Evolutionary conservation across 2,329 filamentous ascomycete genomes (phyloP).

Genomic region (Cytospora leucostoma): DNA sequence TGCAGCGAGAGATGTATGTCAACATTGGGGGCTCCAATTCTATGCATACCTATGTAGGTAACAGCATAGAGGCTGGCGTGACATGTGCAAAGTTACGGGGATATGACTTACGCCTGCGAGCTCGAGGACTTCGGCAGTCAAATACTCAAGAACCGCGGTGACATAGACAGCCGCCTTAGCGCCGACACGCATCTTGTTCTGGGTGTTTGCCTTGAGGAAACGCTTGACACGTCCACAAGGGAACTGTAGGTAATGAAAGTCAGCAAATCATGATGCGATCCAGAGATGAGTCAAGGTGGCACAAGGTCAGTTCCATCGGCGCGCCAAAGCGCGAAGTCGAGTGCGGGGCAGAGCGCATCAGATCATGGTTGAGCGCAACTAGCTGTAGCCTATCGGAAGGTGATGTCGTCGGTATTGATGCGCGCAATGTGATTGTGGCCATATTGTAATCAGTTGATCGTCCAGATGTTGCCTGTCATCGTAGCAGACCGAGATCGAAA

Average conservation of each 20-base stretch:
- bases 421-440: conserved; percentile 3
- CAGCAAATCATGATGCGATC: conserved; percentile 8
- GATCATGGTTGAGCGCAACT: not conserved
- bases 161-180: conserved; percentile 98
- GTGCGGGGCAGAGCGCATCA: conserved; percentile 12
- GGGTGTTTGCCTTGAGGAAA: conserved; percentile 98
- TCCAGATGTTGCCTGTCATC: not conserved
- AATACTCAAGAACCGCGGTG: conserved; percentile 95
- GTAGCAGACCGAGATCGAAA: conserved; percentile 5
- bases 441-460: not conserved
- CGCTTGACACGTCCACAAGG: conserved; percentile 99
- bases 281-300: conserved; percentile 5
- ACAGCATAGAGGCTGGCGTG: conserved; percentile 6
- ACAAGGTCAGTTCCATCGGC: conserved; percentile 8
- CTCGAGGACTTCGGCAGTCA: conserved; percentile 97
- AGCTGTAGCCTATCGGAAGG: not conserved
- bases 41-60: conserved; percentile 1
- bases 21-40: not conserved
- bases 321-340: conserved; percentile 21
- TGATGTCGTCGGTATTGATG: not conserved
- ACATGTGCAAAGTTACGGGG: conserved; percentile 8
- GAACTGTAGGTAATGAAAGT: conserved; percentile 62
- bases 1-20: conserved; percentile 35
- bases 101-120: conserved; percentile 74
- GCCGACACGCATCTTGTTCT: conserved; percentile 99